phyloP scores from a whole-genome alignment of 2,329 filamentous ascomycete genomes.

The Aspergillus niger region DNA sequence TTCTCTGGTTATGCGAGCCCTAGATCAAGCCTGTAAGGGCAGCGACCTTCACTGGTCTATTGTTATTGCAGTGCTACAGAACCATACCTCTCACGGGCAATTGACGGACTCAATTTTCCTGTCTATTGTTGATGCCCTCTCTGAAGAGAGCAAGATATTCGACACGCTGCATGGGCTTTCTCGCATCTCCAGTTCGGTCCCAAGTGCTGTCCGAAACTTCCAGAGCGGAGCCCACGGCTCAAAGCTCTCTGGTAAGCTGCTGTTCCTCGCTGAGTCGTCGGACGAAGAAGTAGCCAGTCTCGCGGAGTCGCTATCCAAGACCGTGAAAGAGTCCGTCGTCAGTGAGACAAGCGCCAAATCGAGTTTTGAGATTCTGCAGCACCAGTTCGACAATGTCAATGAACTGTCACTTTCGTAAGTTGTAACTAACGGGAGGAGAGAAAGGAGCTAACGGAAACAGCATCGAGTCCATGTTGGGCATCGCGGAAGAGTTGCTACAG shows the following conservation, averaged over 20 bases:
- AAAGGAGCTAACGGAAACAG: constrained; percentile 41
- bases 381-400: constrained; percentile 51
- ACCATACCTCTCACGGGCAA: constrained; percentile 36
- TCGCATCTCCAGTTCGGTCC: constrained; percentile 44
- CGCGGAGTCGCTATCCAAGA: constrained; percentile 37
- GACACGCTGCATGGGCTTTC: constrained; percentile 49
- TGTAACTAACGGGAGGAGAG: background rate
- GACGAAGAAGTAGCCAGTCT: constrained; percentile 53
- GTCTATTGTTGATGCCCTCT: constrained; percentile 44
- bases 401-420: constrained; percentile 50
- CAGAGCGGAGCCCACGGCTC: constrained; percentile 50
- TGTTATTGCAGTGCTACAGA: constrained; percentile 41
- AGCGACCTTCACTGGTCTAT: constrained; percentile 42
- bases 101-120: constrained; percentile 41
- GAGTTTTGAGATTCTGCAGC: constrained; percentile 55
- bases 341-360: constrained; percentile 47
- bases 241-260: constrained; percentile 53
- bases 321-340: constrained; percentile 39
- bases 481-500: constrained; percentile 54
- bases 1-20: constrained; percentile 37
- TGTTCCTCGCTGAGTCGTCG: constrained; percentile 57
- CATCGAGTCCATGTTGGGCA: constrained; percentile 58
- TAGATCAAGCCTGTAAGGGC: constrained; percentile 40
- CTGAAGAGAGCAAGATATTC: constrained; percentile 38
- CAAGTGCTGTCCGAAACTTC: constrained; percentile 46